Evolutionary conservation across 2,329 filamentous ascomycete species (phyloP), one percentile per base, ranked within the genome.

Genomic region (Gnomoniopsis smithogilvyi): DNA sequence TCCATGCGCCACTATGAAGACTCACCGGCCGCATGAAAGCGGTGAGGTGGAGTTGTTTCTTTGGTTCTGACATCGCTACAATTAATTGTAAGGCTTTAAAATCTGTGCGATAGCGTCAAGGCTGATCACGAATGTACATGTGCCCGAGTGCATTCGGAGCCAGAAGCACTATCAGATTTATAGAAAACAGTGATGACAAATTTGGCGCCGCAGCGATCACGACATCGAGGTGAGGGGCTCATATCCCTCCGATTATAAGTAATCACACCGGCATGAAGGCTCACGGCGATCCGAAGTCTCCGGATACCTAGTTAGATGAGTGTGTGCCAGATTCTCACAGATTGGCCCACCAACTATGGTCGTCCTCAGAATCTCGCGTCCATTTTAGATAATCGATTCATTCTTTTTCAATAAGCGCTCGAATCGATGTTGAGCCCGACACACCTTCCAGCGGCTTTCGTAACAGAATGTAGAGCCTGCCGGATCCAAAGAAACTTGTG

Each of bases 21-120:
- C 75, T 80, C 2, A 85, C 80, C 1, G 81, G 82, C 19, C 82
- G 78, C 81, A 85, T 84, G 61, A 84, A 85, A 1, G 81, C 82
- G 2, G 82, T 84, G 3, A 85, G 74, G 62, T 85, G 80, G 6
- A 83, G 69, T 61, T 78, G 65, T 45, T 73, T 75, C n/a, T 22
- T 8, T 61, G 58, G 46, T 10, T 62, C 56, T 14, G 59, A 24
- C 57, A 58, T 62, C 36, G n/a, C 38, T 52, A 22, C 26, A 30
- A 30, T 4, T 30, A 30, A 30, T n/a, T n/a, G n/a, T n/a, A n/a
- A 36, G 34, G 34, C 12, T 49, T 49, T 4, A 26, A 26, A n/a
- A 6, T 14, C 3, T 2, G 11, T 41, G 15, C 15, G 36, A 41
- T 8, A n/a, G 36, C 17, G 11, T 2, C 3, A 45, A 45, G 43